A percentile compares a stretch with the other conserved stretches of the same genome.
phyloP scores from a whole-genome alignment of 2,329 filamentous ascomycete genomes.

The Colletotrichum sp. region DNA sequence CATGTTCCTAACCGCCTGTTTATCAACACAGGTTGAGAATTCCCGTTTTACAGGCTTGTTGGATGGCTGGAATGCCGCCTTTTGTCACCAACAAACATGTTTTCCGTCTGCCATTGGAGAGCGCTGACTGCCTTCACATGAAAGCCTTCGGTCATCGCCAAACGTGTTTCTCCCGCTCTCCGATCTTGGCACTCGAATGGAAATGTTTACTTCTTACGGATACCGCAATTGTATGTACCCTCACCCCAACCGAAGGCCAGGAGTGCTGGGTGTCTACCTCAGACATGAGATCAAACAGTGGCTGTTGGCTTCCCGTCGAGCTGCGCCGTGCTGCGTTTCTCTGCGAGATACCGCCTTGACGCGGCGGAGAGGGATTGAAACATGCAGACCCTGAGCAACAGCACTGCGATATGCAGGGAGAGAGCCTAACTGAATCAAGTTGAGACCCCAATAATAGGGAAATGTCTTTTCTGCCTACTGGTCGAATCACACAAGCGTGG shows the following conservation, averaged over 20 bases:
- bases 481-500: neutral
- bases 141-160: neutral
- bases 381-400: constrained; percentile 1
- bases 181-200: neutral
- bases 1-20: neutral
- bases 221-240: neutral
- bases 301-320: neutral
- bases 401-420: neutral
- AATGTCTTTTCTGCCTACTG: neutral
- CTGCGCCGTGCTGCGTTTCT: neutral
- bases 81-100: neutral
- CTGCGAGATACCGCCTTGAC: neutral
- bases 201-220: neutral
- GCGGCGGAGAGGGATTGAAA: neutral
- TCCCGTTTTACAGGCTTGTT: neutral
- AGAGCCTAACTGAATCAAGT: neutral
- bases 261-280: neutral
- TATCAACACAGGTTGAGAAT: neutral
- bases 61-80: neutral
- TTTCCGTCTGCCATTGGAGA: neutral
- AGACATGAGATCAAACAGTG: constrained; percentile 3
- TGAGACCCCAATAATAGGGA: neutral
- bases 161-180: neutral
- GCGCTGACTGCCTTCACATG: neutral
- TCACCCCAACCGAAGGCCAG: neutral